phyloP scores from a whole-genome alignment of 176 grass and related monocot species.

The Musa troglodytarum region DNA sequence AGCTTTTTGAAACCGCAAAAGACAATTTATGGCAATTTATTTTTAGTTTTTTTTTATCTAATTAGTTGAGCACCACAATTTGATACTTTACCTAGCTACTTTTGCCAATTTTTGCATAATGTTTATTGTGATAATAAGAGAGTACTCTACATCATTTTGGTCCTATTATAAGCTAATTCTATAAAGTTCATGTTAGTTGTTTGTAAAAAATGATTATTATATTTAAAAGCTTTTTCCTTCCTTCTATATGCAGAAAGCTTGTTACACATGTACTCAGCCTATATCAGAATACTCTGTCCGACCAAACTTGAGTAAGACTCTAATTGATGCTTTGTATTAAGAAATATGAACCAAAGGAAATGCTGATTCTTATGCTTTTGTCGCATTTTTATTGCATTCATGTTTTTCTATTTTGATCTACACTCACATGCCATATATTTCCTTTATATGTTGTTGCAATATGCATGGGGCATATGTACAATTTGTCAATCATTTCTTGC shows the following conservation, averaged over 20 bases:
- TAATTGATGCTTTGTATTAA: not conserved
- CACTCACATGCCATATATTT: not conserved
- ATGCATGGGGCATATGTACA: not conserved
- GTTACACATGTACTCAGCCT: conserved; percentile 54
- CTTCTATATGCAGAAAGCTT: conserved; percentile 62
- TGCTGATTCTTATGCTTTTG: not conserved
- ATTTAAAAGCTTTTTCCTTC: conserved; percentile 9
- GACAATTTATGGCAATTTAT: no score
- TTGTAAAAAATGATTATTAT: not conserved
- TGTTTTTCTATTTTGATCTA: not conserved
- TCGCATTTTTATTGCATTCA: not conserved
- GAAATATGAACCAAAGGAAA: not conserved
- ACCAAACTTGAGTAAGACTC: conserved; percentile 58
- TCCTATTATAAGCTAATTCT: no score
- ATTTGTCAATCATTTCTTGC: no score
- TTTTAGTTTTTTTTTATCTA: no score
- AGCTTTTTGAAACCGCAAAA: no score
- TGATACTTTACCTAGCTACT: no score
- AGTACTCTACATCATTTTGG: no score
- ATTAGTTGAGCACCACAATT: no score
- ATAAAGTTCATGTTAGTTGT: not conserved
- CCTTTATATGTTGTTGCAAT: not conserved
- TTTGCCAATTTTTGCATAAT: no score
- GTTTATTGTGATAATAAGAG: no score
- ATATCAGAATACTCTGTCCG: conserved; percentile 43